Evolutionary conservation across 106 monocot species (phyloP).

Genomic region (Gastrodia elata): DNA sequence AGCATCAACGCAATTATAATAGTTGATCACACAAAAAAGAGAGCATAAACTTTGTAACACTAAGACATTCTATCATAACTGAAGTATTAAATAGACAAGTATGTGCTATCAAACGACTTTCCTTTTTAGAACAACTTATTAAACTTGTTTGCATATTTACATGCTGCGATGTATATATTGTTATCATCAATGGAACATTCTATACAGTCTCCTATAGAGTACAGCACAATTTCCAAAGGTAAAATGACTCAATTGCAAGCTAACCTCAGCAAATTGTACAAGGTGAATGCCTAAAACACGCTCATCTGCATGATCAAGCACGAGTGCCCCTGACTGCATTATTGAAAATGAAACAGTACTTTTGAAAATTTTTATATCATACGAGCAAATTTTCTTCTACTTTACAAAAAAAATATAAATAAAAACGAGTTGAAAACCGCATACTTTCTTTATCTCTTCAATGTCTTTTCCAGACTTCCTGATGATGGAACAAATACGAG

Average conservation of each 20-base stretch:
- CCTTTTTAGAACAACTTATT: background rate
- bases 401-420: background rate
- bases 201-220: background rate
- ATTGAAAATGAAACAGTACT: background rate
- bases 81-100: background rate
- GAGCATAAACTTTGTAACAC: background rate
- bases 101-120: background rate
- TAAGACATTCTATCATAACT: background rate
- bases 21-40: background rate
- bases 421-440: background rate
- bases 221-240: background rate
- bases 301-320: conserved; percentile 66
- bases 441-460: conserved; percentile 66
- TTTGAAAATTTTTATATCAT: background rate
- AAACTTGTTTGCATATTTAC: background rate
- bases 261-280: conserved; percentile 85
- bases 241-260: background rate
- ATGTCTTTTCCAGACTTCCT: conserved; percentile 80
- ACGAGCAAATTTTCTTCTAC: background rate
- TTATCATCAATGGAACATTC: background rate
- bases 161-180: background rate
- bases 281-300: conserved; percentile 73
- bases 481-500: conserved; percentile 93
- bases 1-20: too few species aligned
- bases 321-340: conserved; percentile 43